A percentile compares a stretch with the other conserved stretches of the same genome.
Evolutionary conservation across 169 alveolate genomes (phyloP).

Genomic region (Eimeria brunetti): DNA sequence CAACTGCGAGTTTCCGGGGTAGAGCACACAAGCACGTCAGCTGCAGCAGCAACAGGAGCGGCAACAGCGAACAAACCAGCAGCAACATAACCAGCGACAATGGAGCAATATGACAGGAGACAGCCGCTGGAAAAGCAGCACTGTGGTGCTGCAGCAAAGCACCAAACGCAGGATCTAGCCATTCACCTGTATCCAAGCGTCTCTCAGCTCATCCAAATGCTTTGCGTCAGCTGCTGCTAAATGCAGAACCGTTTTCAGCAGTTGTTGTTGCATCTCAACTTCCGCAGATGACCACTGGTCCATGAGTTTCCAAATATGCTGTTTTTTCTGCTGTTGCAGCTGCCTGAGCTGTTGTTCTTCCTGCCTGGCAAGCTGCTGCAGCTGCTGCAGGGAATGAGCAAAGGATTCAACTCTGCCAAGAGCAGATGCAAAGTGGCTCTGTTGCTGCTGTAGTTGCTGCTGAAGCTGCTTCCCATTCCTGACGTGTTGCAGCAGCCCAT

Average conservation of each 20-base stretch:
- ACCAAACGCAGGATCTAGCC: neutral
- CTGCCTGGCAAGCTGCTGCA: slow-evolving; percentile 63
- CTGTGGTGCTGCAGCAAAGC: neutral
- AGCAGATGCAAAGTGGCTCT: slow-evolving; percentile 64
- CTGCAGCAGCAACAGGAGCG: slow-evolving; percentile 40
- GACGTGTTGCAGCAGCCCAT: slow-evolving; percentile 28
- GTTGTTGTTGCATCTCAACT: slow-evolving; percentile 51
- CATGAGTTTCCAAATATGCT: slow-evolving; percentile 30
- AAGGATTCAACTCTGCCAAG: slow-evolving; percentile 44
- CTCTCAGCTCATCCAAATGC: slow-evolving; percentile 46
- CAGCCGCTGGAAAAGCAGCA: neutral
- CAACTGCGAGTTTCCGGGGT: neutral
- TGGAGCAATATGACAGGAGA: neutral
- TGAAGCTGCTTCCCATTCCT: slow-evolving; percentile 66
- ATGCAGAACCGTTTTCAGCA: slow-evolving; percentile 36
- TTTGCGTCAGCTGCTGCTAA: slow-evolving; percentile 62
- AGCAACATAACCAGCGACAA: neutral
- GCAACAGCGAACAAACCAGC: slow-evolving; percentile 22
- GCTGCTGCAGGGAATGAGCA: slow-evolving; percentile 63
- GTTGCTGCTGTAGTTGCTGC: slow-evolving; percentile 64
- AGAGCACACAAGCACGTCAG: slow-evolving; percentile 46
- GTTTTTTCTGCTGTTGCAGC: slow-evolving; percentile 51
- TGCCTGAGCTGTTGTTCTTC: slow-evolving; percentile 53
- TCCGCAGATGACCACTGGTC: slow-evolving; percentile 59
- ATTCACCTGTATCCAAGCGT: slow-evolving; percentile 59